A percentile compares a stretch with the other conserved stretches of the same genome.
Evolutionary conservation across 2,329 filamentous ascomycete genomes (phyloP).

Genomic region (Aspergillus tubingensis): DNA sequence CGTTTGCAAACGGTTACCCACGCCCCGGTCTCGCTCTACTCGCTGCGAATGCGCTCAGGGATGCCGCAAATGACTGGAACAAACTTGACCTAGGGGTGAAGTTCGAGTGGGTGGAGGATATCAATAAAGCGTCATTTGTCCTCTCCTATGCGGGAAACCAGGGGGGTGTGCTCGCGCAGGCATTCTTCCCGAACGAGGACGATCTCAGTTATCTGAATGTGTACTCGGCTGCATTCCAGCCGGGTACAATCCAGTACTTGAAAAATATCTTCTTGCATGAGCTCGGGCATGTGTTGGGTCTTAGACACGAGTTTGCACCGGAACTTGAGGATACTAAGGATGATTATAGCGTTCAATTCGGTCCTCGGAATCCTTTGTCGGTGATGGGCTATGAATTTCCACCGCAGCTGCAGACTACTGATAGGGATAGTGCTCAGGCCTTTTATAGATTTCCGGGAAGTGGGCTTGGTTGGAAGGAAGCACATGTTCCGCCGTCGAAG

Average conservation of each 20-base stretch:
- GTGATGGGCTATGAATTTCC: constrained; percentile 13
- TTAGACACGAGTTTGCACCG: constrained; percentile 14
- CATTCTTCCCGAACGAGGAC: constrained; percentile 4
- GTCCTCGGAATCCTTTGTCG: constrained; percentile 8
- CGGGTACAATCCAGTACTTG: constrained; percentile 8
- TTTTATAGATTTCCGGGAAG: constrained; percentile 5
- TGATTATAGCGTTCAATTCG: constrained; percentile 9
- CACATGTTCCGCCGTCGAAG: not conserved
- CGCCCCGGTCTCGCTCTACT: not conserved
- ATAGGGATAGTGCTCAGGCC: constrained; percentile 6
- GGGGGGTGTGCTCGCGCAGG: constrained; percentile 6
- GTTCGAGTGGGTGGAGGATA: constrained; percentile 2
- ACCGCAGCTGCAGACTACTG: constrained; percentile 2
- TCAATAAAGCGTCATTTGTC: constrained; percentile 9
- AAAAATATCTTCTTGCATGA: constrained; percentile 16
- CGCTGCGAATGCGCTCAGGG: constrained; percentile 5
- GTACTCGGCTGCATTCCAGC: constrained; percentile 8
- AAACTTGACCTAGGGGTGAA: constrained; percentile 6
- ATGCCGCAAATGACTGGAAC: constrained; percentile 12
- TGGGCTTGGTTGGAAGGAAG: constrained; percentile 4
- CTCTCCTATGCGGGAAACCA: constrained; percentile 3
- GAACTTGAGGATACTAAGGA: constrained; percentile 2
- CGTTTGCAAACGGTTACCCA: constrained; percentile 8
- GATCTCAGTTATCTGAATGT: constrained; percentile 16
- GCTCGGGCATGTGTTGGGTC: constrained; percentile 12